Evolutionary conservation across 805 yeast genomes (phyloP), one percentile per base, ranked within the genome.

Genomic region (Saccharomyces paradoxus): DNA sequence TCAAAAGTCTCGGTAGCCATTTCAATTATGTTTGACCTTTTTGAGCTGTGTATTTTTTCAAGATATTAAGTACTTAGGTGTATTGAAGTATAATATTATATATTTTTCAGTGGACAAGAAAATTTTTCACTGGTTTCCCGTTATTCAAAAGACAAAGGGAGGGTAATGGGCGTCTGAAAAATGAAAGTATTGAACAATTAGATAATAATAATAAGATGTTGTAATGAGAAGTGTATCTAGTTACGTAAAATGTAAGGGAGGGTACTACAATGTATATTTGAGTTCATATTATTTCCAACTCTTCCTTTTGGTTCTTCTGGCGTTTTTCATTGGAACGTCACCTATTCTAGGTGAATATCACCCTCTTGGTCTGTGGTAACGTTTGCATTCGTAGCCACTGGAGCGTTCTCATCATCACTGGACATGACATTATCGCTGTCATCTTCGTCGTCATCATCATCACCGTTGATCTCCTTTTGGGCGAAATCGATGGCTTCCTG

Each of bases 401-500:
- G 55, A 14, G 49, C 58, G 17, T 57, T 62, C n/a, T 62, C 66
- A 22, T 59, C 60, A 32, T 65, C 68, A 49, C 56, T 58, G 21
- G 53, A 61, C 8, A 57, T 55, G 10, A 53, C 61, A 30, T 60
- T 63, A 44, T 64, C 61, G 30, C 60, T 55, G 22, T 59, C 65
- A 53, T 58, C 61, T 22, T 54, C 48, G 46, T 60, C 67, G 30
- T 65, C 61, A 41, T 65, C 68, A 24, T 56, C 56, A 17, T 57
- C 62, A 13, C 63, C 68, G n/a, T 56, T 63, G n/a, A 84, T 85
- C 56, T 87, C 96, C 53, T 83, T 87, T 71, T 87, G 85, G 4
- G 98, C 98, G 59, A 77, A 82, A 65, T 82, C 81, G 63, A 83
- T 82, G 17, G 98, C 99, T 71, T 88, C 96, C 51, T 82, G 82